These are phyloP conservation scores for Phlebiopsis gigantea DNA, from an alignment of 768 basidiomycete species.

Conservation along the genomic window DNA sequence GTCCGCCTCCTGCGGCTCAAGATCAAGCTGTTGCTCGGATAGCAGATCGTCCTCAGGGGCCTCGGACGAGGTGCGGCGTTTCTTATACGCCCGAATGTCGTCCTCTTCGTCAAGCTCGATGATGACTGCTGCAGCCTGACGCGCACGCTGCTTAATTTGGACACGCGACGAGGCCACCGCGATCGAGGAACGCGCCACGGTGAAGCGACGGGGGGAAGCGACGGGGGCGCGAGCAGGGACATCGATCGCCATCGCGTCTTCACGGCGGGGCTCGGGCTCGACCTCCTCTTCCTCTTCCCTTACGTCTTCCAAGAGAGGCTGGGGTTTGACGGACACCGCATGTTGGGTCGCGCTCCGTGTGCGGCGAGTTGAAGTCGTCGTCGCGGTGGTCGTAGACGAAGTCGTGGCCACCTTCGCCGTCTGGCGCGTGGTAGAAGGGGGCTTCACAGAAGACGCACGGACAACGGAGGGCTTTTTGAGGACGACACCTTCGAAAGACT, in stretches of 20 bases:
- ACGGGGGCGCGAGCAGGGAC: constrained; percentile 23
- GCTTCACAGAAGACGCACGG: constrained; percentile 31
- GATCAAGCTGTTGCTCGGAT: constrained; percentile 33
- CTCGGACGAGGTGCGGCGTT: constrained; percentile 69
- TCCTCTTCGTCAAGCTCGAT: constrained; percentile 43
- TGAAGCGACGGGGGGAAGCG: constrained; percentile 23
- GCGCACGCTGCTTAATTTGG: constrained; percentile 14
- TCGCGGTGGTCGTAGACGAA: constrained; percentile 14
- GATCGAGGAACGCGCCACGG: constrained; percentile 18
- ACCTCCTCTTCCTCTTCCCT: constrained; percentile 26
- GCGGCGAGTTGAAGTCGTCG: constrained; percentile 20
- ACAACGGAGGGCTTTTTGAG: constrained; percentile 42
- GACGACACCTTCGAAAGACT: constrained; percentile 60
- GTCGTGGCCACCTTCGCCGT: constrained; percentile 30
- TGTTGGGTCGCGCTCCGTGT: constrained; percentile 24
- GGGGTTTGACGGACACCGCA: constrained; percentile 16
- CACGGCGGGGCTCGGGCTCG: constrained; percentile 24
- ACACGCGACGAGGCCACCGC: constrained; percentile 8
- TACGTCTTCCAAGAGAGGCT: constrained; percentile 22
- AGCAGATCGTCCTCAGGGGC: constrained; percentile 40
- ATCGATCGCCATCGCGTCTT: constrained; percentile 46
- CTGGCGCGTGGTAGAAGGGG: constrained; percentile 42
- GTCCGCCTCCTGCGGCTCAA: constrained; percentile 49
- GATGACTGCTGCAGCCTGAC: constrained; percentile 11
- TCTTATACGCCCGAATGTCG: constrained; percentile 64